A percentile compares a stretch with the other conserved stretches of the same genome.
These are phyloP conservation scores for Aspergillus sp. DNA, from an alignment of 2,329 filamentous ascomycete genomes.

Conservation along the genomic window DNA sequence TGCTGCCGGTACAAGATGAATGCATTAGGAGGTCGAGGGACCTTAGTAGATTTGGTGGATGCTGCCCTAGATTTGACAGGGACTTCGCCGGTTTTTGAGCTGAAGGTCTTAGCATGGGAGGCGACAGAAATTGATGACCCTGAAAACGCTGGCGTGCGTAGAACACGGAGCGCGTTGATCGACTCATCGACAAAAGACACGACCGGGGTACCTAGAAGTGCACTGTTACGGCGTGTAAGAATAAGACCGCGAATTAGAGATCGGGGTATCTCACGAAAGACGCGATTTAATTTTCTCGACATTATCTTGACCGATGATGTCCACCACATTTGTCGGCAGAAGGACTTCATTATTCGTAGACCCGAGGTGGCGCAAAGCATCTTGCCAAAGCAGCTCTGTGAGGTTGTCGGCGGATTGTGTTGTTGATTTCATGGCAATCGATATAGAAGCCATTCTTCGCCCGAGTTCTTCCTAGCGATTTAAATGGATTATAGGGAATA, in stretches of 20 bases:
- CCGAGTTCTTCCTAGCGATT: neutral
- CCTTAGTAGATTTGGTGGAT: conserved; percentile 29
- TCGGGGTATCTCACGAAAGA: conserved; percentile 25
- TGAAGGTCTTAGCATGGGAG: conserved; percentile 21
- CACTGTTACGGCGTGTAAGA: conserved; percentile 20
- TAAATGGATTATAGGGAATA: neutral
- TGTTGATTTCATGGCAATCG: conserved; percentile 13
- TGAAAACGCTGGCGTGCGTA: conserved; percentile 26
- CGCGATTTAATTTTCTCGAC: conserved; percentile 32
- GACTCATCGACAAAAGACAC: conserved; percentile 28
- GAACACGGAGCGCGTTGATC: conserved; percentile 30
- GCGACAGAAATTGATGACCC: conserved; percentile 23
- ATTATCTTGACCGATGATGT: conserved; percentile 30
- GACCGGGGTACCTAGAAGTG: conserved; percentile 26
- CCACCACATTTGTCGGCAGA: conserved; percentile 30
- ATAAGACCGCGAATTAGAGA: neutral
- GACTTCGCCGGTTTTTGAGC: conserved; percentile 2
- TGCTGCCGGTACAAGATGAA: conserved; percentile 49
- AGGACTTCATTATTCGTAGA: conserved; percentile 33
- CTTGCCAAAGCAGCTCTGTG: conserved; percentile 30
- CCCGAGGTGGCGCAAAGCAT: conserved; percentile 29
- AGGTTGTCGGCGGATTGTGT: conserved; percentile 18
- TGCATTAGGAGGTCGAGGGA: conserved; percentile 47
- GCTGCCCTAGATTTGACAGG: conserved; percentile 7
- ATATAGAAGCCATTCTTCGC: conserved; percentile 15